A percentile compares a stretch with the other conserved stretches of the same genome.
phyloP scores from a whole-genome alignment of 305 asterid genomes.

The Fraxinus sp. region DNA sequence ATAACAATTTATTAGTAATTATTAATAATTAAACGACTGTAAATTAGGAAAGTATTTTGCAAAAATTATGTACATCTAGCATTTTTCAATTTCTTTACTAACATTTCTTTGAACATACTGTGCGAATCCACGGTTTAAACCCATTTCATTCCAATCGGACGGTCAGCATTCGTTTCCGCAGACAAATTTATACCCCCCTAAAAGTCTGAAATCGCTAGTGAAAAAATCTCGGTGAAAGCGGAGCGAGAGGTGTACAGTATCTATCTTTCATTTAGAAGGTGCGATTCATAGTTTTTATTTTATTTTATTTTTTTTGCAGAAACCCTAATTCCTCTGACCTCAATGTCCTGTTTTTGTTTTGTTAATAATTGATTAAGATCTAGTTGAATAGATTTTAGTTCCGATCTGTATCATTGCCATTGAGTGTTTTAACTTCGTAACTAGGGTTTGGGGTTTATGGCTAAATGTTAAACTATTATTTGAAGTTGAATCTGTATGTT shows the following conservation, averaged over 20 bases:
- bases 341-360: not conserved
- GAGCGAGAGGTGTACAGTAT: not conserved
- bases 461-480: not conserved
- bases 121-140: not conserved
- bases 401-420: not conserved
- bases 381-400: not conserved
- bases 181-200: not conserved
- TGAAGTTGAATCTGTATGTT: not conserved
- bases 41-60: too few species aligned
- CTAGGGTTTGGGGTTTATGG: not conserved
- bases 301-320: not conserved
- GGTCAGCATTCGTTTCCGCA: conserved; percentile 5
- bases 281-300: not conserved
- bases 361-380: not conserved
- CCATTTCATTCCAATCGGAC: not conserved
- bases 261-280: not conserved
- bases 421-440: not conserved
- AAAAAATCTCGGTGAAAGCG: not conserved
- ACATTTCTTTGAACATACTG: not conserved
- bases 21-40: too few species aligned
- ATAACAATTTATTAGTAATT: too few species aligned
- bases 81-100: too few species aligned
- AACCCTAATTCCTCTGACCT: not conserved
- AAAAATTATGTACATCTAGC: too few species aligned
- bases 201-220: not conserved